phyloP scores from a whole-genome alignment of 345 rosid species.

The Eucalyptus virginea region DNA sequence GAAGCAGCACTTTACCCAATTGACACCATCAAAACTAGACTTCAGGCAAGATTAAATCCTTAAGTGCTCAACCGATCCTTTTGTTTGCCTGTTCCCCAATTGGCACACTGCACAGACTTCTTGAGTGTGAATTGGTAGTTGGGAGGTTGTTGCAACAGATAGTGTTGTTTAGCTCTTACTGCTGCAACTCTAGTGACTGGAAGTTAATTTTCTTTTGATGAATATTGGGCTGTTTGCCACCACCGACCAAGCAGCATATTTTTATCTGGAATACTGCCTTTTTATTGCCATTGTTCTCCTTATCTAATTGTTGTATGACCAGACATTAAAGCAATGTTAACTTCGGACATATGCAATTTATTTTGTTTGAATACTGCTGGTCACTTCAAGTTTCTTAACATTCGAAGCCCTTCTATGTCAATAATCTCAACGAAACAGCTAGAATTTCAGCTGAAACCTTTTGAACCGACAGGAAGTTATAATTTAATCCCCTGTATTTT shows the following conservation, averaged over 20 bases:
- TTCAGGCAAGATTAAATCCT: conserved; percentile 36
- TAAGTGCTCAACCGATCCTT: not conserved
- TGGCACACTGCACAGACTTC: not conserved
- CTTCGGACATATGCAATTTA: not conserved
- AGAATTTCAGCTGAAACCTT: not conserved
- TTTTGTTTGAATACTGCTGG: not conserved
- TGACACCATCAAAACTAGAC: conserved; percentile 81
- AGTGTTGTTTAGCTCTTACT: not conserved
- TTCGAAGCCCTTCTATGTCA: not conserved
- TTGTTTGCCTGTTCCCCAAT: not conserved
- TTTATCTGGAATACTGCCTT: not conserved
- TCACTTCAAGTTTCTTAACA: not conserved
- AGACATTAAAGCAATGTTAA: not conserved
- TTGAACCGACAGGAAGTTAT: not conserved
- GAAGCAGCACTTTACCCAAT: conserved; percentile 81
- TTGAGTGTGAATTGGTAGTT: not conserved
- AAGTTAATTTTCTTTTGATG: not conserved
- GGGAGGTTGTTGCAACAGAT: not conserved
- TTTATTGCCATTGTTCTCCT: not conserved
- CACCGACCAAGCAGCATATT: not conserved
- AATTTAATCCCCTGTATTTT: not conserved
- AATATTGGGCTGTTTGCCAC: not conserved
- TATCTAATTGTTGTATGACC: not conserved
- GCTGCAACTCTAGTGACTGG: not conserved
- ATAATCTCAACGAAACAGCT: not conserved